A percentile compares a stretch with the other conserved stretches of the same genome.
phyloP scores from a whole-genome alignment of 2,329 filamentous ascomycete genomes.

The Hortaea sp. region DNA sequence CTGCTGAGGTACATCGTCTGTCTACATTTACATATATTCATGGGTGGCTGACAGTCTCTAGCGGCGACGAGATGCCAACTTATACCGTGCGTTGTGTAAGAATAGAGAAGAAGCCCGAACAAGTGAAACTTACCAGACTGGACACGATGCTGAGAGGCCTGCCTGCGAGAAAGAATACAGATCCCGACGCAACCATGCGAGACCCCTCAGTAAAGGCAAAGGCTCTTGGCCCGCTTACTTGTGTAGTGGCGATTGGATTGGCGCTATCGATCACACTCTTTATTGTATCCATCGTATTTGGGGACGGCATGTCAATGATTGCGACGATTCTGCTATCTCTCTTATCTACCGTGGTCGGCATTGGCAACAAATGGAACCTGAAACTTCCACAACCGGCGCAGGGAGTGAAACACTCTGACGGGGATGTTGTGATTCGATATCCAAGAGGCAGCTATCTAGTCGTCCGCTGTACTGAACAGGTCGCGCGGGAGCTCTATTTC shows the following conservation, averaged over 20 bases:
- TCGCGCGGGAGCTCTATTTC: constrained; percentile 43
- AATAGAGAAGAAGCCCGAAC: constrained; percentile 8
- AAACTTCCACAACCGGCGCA: constrained; percentile 29
- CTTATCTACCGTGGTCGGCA: constrained; percentile 40
- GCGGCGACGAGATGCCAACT: constrained; percentile 7
- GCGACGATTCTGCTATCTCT: constrained; percentile 39
- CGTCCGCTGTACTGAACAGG: constrained; percentile 39
- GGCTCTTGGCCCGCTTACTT: constrained; percentile 35
- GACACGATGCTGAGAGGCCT: not conserved
- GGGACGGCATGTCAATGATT: constrained; percentile 42
- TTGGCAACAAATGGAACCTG: constrained; percentile 41
- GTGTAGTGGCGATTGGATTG: constrained; percentile 37
- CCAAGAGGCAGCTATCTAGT: constrained; percentile 42
- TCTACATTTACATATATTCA: not conserved
- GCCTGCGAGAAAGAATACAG: not conserved
- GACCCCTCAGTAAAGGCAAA: constrained; percentile 31
- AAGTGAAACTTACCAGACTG: not conserved
- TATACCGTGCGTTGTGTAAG: constrained; percentile 21
- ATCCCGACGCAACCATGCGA: not conserved
- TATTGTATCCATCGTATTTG: constrained; percentile 32
- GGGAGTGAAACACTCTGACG: constrained; percentile 23
- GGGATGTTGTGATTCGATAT: constrained; percentile 41
- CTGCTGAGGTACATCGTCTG: constrained; percentile 27
- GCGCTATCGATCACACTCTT: constrained; percentile 34
- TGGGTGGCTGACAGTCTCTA: not conserved